phyloP scores from a whole-genome alignment of 257 asterid genomes.

The Buddleja alternifolia region DNA sequence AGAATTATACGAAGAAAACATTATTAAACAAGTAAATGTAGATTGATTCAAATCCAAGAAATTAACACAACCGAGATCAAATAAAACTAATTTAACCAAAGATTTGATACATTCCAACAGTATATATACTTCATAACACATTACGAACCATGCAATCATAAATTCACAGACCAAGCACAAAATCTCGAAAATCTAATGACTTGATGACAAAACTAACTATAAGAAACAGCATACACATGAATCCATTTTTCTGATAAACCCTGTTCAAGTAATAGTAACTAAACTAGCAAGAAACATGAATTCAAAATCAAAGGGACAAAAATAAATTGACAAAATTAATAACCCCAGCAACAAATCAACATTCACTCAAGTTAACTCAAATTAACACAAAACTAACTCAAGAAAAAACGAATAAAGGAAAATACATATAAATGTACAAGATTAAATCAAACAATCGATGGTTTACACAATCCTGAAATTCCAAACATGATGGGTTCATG shows the following conservation, averaged over 20 bases:
- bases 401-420: neutral
- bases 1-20: constrained; percentile 10
- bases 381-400: constrained; percentile 21
- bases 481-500: constrained; percentile 28
- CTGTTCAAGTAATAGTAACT: constrained; percentile 5
- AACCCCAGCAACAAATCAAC: constrained; percentile 25
- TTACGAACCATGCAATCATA: neutral
- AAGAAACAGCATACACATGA: constrained; percentile 17
- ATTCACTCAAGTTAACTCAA: constrained; percentile 19
- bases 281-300: constrained; percentile 20
- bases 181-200: constrained; percentile 6
- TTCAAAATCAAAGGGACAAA: constrained; percentile 12
- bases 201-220: constrained; percentile 1
- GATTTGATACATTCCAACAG: neutral
- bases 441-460: constrained; percentile 14
- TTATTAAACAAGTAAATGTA: neutral
- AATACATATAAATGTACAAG: neutral
- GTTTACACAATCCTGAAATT: constrained; percentile 20
- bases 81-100: neutral
- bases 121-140: neutral
- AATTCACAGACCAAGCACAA: constrained; percentile 8
- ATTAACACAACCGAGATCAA: neutral
- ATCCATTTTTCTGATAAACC: neutral
- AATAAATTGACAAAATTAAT: constrained; percentile 2
- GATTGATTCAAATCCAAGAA: constrained; percentile 7